Evolutionary conservation across 2,329 filamentous ascomycete genomes (phyloP), one percentile per base, ranked within the genome.

Genomic region (Stachybotrys elegans): DNA sequence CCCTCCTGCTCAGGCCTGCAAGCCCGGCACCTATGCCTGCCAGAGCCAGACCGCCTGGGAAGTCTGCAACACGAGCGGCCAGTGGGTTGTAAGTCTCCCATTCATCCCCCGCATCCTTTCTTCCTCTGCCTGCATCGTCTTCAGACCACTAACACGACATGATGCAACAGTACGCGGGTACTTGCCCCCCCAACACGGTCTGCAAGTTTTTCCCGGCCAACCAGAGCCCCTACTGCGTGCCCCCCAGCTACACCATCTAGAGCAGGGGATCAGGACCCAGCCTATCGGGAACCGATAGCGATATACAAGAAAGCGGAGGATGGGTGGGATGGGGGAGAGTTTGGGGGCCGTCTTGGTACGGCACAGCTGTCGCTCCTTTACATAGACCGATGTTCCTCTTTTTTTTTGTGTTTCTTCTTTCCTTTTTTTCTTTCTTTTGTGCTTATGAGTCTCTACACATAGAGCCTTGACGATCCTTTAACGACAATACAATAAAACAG

Each of bases 171-270:
- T 55, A 47, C 42, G 59, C 53, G 19, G 65, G 65, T 11, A 43
- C 46, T 43, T 68, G 65, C 48, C 63, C 63, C 12, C 63, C 61
- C 47, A 50, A 63, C 41, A 66, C 63, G 14, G 29, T 51, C 29
- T 68, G 65, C 56, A 58, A 59, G 55, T 68, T 67, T 58, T 57
- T 60, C 55, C 27, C 50, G 32, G 44, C 50, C 31, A 68, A 57
- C 55, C 41, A 48, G 39, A 65, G 60, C 59, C 65, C 65, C 47
- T 68, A 68, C 62, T 68, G 65, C 42, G 58, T 69, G 6, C 61
- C 61, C 12, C 52, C 59, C 27, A 47, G 49, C 40, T 65, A n/a
- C n/a, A n/a, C n/a, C n/a, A n/a, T n/a, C n/a, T n/a, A n/a, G n/a
- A n/a, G n/a, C n/a, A n/a, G n/a, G n/a, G n/a, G n/a, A n/a, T n/a